Conservation (phyloP, 2,329 filamentous ascomycete species). For the Monosporascus sp. region DNA sequence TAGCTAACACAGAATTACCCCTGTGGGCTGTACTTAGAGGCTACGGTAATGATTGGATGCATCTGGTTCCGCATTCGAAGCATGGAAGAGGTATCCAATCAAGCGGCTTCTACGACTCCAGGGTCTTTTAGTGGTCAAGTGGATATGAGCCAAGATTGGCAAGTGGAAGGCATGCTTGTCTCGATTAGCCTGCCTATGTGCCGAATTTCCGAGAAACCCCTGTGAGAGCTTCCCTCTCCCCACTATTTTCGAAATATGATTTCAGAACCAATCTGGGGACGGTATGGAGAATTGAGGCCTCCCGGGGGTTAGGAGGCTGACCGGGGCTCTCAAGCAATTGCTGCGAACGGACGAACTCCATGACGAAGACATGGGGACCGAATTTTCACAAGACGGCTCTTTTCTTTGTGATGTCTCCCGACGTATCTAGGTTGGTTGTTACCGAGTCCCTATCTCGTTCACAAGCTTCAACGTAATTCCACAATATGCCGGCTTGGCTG, state of each 20-base stretch:
- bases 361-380: too few species aligned
- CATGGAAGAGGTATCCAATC: background rate
- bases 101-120: background rate
- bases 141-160: background rate
- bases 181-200: constrained; percentile 1
- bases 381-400: too few species aligned
- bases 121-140: background rate
- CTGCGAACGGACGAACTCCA: too few species aligned
- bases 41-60: too few species aligned
- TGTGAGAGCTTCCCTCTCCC: background rate
- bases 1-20: too few species aligned
- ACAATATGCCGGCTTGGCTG: background rate
- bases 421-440: too few species aligned
- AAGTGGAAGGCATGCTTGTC: background rate
- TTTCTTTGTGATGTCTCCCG: too few species aligned
- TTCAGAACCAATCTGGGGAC: background rate
- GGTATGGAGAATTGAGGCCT: background rate
- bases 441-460: too few species aligned
- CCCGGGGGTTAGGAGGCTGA: background rate
- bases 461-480: too few species aligned
- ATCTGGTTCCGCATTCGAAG: too few species aligned
- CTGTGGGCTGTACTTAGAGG: background rate
- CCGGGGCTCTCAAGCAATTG: too few species aligned
- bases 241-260: background rate
- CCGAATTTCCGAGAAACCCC: constrained; percentile 1